Percentiles rank a stretch among this genome's conserved stretches.
Conservation (phyloP, 345 rosid genomes). For the Geranium brycei region DNA sequence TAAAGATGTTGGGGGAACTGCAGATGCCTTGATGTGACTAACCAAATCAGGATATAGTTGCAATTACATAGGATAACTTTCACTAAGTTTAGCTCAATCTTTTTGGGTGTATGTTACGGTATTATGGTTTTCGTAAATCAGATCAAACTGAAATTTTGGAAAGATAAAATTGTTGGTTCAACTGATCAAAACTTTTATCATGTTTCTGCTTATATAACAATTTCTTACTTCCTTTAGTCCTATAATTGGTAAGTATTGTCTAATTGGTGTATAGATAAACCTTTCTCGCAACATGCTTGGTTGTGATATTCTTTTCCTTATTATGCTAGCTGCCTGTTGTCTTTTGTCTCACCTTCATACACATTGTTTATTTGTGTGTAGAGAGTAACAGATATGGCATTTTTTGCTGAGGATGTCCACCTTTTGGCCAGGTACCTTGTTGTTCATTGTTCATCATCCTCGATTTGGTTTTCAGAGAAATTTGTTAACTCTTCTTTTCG, state of each 20-base stretch:
- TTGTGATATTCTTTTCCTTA: neutral
- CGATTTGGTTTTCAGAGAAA: neutral
- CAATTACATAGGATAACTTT: neutral
- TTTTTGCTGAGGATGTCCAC: conserved; percentile 80
- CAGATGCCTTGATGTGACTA: neutral
- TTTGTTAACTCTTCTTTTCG: conserved; percentile 7
- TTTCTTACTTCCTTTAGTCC: neutral
- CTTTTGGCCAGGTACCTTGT: conserved; percentile 52
- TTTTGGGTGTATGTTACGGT: neutral
- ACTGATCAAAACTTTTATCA: neutral
- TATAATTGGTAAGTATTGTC: neutral
- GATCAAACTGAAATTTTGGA: neutral
- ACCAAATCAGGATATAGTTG: neutral
- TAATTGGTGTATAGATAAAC: neutral
- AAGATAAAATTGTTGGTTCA: neutral
- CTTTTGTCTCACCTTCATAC: neutral
- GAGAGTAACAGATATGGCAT: conserved; percentile 70
- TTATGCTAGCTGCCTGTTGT: neutral
- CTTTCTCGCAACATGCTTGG: neutral
- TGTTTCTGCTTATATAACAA: too few relatives aligned
- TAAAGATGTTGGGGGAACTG: too few relatives aligned
- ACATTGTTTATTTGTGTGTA: conserved; percentile 12
- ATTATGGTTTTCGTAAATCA: neutral
- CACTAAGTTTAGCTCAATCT: neutral
- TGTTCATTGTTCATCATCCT: neutral